Conservation (phyloP, 352 stramenopile species). For the Phytophthora kernoviae region DNA sequence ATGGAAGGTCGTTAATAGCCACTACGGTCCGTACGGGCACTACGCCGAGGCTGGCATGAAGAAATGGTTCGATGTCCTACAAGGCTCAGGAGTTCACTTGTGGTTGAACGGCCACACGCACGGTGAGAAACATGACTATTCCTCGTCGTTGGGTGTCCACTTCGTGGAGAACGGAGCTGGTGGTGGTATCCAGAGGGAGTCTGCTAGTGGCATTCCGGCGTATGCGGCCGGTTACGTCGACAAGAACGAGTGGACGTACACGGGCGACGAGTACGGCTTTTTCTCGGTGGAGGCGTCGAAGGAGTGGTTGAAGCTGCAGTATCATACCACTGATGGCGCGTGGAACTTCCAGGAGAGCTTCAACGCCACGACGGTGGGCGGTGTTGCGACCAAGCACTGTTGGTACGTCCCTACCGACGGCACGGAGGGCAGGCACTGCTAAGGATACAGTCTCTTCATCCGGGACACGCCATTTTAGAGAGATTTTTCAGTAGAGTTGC, state of each 20-base stretch:
- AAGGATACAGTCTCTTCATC: no score
- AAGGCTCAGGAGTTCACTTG: not conserved
- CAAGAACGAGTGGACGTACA: slow-evolving; percentile 1
- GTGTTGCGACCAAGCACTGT: not conserved
- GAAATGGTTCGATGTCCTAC: slow-evolving; percentile 1
- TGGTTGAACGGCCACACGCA: slow-evolving; percentile 3
- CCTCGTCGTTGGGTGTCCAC: not conserved
- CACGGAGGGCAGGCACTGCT: not conserved
- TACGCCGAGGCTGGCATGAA: not conserved
- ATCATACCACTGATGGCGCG: not conserved
- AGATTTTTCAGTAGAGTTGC: no score
- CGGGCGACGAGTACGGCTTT: not conserved
- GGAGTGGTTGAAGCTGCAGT: slow-evolving; percentile 3
- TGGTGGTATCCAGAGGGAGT: not conserved
- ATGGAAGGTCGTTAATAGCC: slow-evolving; percentile 2
- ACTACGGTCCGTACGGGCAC: not conserved
- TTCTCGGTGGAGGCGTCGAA: not conserved
- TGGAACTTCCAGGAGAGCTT: not conserved
- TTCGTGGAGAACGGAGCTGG: slow-evolving; percentile 1
- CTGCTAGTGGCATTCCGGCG: not conserved
- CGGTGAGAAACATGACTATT: slow-evolving; percentile 2
- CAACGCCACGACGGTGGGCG: not conserved
- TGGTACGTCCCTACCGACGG: not conserved
- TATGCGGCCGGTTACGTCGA: not conserved
- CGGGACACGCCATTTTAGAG: no score